These are phyloP conservation scores for Colletotrichum sp. DNA, from an alignment of 2,329 filamentous ascomycete genomes.

Conservation along the genomic window DNA sequence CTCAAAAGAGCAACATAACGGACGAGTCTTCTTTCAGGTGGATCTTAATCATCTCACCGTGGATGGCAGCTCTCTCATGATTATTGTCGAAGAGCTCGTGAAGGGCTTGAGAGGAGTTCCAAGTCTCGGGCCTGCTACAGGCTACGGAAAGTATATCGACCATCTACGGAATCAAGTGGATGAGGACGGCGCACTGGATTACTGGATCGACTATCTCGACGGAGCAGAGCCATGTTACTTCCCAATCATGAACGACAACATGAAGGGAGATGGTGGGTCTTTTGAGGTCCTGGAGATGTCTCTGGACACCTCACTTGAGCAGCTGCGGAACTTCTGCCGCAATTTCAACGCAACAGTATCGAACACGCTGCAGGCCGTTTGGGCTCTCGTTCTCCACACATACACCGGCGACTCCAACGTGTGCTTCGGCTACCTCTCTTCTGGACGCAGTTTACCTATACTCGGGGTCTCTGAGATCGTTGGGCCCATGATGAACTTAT, in stretches of 20 bases:
- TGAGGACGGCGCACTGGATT: conserved; percentile 19
- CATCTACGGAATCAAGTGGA: conserved; percentile 16
- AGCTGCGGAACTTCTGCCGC: background rate
- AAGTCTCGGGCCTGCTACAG: background rate
- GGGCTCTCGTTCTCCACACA: background rate
- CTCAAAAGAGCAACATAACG: background rate
- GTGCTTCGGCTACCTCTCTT: conserved; percentile 13
- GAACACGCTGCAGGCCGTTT: background rate
- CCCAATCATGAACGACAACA: conserved; percentile 16
- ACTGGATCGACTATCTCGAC: conserved; percentile 25
- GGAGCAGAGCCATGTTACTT: conserved; percentile 25
- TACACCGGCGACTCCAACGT: conserved; percentile 1
- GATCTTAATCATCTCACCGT: conserved; percentile 12
- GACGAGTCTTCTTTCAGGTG: background rate
- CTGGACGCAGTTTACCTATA: background rate
- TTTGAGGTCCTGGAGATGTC: background rate
- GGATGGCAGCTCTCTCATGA: conserved; percentile 8
- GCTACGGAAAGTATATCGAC: conserved; percentile 24
- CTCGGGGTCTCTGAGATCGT: background rate
- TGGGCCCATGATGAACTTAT: conserved; percentile 13
- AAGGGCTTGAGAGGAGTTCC: background rate
- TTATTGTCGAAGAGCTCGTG: background rate
- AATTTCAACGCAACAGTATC: background rate
- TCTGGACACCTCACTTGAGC: background rate
- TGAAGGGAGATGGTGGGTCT: background rate